These are phyloP conservation scores for Vitis cinerea DNA, from an alignment of 164 flowering plant species.

Conservation along the genomic window DNA sequence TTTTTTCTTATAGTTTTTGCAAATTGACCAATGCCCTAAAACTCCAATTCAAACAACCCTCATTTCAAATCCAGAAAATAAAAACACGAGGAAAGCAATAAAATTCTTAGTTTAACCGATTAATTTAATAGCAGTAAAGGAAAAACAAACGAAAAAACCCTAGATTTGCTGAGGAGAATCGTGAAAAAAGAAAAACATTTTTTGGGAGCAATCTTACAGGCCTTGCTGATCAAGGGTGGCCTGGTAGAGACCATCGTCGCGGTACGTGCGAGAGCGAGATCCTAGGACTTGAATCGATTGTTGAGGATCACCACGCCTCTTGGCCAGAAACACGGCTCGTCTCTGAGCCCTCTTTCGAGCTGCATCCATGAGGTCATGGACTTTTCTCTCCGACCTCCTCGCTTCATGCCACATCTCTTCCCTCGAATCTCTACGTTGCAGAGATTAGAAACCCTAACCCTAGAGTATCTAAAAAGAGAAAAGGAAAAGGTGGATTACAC, in stretches of 20 bases:
- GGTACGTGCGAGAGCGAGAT: slow-evolving; percentile 68
- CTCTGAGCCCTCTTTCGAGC: slow-evolving; percentile 97
- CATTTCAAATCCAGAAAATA: no score
- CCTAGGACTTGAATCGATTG: slow-evolving; percentile 71
- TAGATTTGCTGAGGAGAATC: no score
- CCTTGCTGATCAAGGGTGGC: slow-evolving; percentile 94
- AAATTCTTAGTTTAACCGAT: no score
- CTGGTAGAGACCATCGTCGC: slow-evolving; percentile 90
- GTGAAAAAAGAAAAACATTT: no score
- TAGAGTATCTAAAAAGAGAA: neutral
- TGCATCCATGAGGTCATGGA: slow-evolving; percentile 97
- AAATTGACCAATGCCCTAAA: no score
- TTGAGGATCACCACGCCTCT: slow-evolving; percentile 90
- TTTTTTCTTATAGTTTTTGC: no score
- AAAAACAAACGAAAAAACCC: no score
- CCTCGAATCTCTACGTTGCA: neutral
- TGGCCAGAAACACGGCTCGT: slow-evolving; percentile 82
- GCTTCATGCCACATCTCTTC: slow-evolving; percentile 96
- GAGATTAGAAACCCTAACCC: slow-evolving; percentile 10
- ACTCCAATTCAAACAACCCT: no score
- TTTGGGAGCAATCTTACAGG: slow-evolving; percentile 40
- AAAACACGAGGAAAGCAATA: no score
- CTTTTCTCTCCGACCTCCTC: slow-evolving; percentile 89
- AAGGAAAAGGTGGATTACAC: no score
- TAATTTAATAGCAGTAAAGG: no score